Conservation (phyloP, 2,329 filamentous ascomycete genomes). For the Colletotrichum ledebouriae region DNA sequence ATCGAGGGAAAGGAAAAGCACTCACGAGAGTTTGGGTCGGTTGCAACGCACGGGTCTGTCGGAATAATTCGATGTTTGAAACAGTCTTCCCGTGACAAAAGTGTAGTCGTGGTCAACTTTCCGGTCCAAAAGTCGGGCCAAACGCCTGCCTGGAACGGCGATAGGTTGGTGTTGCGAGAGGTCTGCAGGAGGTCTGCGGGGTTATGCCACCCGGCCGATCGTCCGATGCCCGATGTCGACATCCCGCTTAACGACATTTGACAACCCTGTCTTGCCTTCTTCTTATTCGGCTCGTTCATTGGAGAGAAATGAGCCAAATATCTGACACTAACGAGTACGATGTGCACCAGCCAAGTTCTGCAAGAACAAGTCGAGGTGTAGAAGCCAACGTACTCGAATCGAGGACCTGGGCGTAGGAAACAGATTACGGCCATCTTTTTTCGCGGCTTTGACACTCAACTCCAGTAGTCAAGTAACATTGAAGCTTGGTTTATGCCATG, state of each 20-base stretch:
- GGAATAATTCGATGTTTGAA: slow-evolving; percentile 13
- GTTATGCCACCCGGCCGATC: slow-evolving; percentile 26
- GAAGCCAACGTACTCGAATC: no score
- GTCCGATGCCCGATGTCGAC: slow-evolving; percentile 33
- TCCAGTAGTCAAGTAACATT: no score
- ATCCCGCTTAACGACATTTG: background rate
- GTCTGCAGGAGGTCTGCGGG: slow-evolving; percentile 8
- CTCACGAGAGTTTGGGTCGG: slow-evolving; percentile 4
- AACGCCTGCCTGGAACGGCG: slow-evolving; percentile 4
- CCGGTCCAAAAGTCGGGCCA: slow-evolving; percentile 25
- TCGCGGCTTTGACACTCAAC: no score
- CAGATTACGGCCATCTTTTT: no score
- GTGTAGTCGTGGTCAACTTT: background rate
- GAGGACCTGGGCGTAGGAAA: no score
- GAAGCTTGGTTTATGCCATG: no score
- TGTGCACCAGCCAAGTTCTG: background rate
- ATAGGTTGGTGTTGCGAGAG: slow-evolving; percentile 8
- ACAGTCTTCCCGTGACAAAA: background rate
- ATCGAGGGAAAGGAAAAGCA: background rate
- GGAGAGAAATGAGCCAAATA: no score
- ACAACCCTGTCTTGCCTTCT: background rate
- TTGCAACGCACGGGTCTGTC: background rate
- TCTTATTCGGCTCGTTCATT: background rate
- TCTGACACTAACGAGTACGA: no score
- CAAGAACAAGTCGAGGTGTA: background rate